phyloP scores from a whole-genome alignment of 345 rosid species.

The Erodium maritimum region DNA sequence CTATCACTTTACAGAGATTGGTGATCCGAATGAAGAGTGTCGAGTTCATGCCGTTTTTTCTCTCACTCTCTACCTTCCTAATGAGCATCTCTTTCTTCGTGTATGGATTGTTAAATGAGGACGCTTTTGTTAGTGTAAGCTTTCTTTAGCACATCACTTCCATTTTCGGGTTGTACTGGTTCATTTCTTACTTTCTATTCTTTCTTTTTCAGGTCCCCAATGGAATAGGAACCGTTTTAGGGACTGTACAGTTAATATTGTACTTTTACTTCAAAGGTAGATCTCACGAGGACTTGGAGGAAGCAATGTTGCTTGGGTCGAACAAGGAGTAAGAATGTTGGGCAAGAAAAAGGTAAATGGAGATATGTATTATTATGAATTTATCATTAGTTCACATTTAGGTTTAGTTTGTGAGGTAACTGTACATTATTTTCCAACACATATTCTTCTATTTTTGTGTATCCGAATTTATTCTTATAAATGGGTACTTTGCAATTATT shows the following conservation, averaged over 20 bases:
- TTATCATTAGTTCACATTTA: too few species aligned
- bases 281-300: slow-evolving; percentile 20
- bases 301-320: slow-evolving; percentile 34
- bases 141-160: slow-evolving; percentile 4
- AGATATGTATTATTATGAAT: not conserved
- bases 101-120: slow-evolving; percentile 60
- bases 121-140: slow-evolving; percentile 58
- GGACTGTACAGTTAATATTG: slow-evolving; percentile 47
- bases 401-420: too few species aligned
- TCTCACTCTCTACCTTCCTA: slow-evolving; percentile 73
- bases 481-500: too few species aligned
- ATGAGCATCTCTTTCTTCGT: slow-evolving; percentile 64
- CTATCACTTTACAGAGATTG: slow-evolving; percentile 46
- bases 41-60: slow-evolving; percentile 80
- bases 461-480: too few species aligned
- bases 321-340: slow-evolving; percentile 12
- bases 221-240: slow-evolving; percentile 66
- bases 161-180: too few species aligned
- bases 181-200: not conserved
- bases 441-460: too few species aligned
- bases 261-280: slow-evolving; percentile 38
- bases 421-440: too few species aligned
- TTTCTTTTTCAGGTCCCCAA: slow-evolving; percentile 50
- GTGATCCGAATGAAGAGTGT: slow-evolving; percentile 70
- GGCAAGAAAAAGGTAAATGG: not conserved